phyloP scores from a whole-genome alignment of 192 early-diverging fungal species.

The Chytriomyces sp. region DNA sequence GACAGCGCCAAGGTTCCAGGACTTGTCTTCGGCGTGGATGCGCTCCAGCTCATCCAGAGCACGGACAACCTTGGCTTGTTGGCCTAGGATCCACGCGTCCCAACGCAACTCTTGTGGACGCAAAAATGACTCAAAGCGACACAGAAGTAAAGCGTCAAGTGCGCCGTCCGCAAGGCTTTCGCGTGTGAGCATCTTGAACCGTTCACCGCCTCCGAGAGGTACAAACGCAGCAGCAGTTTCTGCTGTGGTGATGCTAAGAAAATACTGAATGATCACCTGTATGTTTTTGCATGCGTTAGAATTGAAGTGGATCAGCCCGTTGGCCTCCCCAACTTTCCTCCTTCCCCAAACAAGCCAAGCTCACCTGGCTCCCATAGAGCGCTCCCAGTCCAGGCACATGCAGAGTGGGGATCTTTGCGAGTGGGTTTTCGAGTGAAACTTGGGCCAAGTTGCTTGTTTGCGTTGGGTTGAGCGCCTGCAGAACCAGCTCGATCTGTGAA shows the following conservation, averaged over 20 bases:
- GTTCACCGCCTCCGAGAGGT: neutral
- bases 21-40: neutral
- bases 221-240: constrained; percentile 8
- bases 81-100: neutral
- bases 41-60: constrained; percentile 12
- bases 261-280: constrained; percentile 27
- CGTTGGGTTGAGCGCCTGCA: constrained; percentile 1
- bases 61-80: constrained; percentile 23
- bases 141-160: neutral
- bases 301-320: too few species aligned
- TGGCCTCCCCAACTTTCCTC: too few species aligned
- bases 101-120: constrained; percentile 11
- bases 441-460: neutral
- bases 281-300: neutral
- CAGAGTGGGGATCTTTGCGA: constrained; percentile 33
- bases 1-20: too few species aligned
- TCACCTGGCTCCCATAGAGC: constrained; percentile 17
- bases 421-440: constrained; percentile 24
- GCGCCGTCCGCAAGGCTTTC: constrained; percentile 27
- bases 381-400: constrained; percentile 12
- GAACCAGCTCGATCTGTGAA: constrained; percentile 5
- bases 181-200: constrained; percentile 5
- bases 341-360: too few species aligned
- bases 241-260: neutral
- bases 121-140: constrained; percentile 10